Evolutionary conservation across 2,329 filamentous ascomycete genomes (phyloP), one percentile per base, ranked within the genome.

Genomic region (Dactylellina sp.): DNA sequence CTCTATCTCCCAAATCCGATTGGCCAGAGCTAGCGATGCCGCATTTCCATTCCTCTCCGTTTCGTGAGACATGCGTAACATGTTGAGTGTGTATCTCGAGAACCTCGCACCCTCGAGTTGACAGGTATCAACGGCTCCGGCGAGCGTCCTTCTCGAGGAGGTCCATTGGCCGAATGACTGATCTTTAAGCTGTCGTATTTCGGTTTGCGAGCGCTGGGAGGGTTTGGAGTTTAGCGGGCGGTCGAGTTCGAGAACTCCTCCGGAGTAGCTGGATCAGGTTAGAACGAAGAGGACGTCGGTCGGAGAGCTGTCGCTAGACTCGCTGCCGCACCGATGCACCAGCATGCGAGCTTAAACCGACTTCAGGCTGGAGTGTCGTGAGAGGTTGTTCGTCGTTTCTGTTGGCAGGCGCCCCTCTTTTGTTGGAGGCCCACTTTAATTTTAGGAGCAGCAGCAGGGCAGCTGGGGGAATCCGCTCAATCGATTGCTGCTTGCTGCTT

Each of bases 281-380:
- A 63, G 60, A 12, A 35, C 37, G 39, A 47, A 16, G 24, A 44
- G 11, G 11, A 28, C 40, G 35, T 44, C 46, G 55, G 55, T 60
- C 39, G 47, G 47, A 47, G 32, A 57, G 18, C 55, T 44, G 28
- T 39, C 24, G 44, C 55, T 46, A 37, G 47, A 49, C 55, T 70
- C 64, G 64, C 64, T 70, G 64, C 55, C 37, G 46, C 64, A 70
- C 64, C 64, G 64, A 70, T 16, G 28, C 20, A 25, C 20, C 11
- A 32, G 22, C 2, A 47, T 47, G 44, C n/a, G 18, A 47, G 44
- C 16, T 52, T 35, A 52, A 52, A 52, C 9, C 32, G 22, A 44
- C n/a, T 32, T n/a, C 52, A 16, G 9, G 24, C 2, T 18, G n/a
- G 16, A 28, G 28, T 32, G 28, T 32, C 28, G 28, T 32, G 20